phyloP scores from a whole-genome alignment of 306 rosid genomes.

The Oxytropis ochrocephala region DNA sequence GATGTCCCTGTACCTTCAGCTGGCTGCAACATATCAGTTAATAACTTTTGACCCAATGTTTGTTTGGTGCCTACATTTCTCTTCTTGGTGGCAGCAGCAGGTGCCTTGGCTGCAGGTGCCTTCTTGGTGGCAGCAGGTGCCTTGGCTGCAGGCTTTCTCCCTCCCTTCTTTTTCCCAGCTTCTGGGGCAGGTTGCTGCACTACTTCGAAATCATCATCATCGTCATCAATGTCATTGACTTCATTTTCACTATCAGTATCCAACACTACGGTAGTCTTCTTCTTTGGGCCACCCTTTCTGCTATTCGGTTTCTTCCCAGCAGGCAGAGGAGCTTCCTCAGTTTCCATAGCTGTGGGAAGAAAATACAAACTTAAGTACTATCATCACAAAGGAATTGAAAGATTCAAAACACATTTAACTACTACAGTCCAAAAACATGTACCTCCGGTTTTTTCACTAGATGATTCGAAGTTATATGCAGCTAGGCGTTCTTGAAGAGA shows the following conservation, averaged over 20 bases:
- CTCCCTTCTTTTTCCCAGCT: slow-evolving; percentile 43
- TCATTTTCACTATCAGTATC: slow-evolving; percentile 37
- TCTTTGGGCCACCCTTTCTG: slow-evolving; percentile 45
- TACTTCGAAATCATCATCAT: slow-evolving; percentile 32
- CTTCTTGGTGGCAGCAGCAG: slow-evolving; percentile 37
- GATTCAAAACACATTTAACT: neutral
- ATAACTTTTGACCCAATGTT: slow-evolving; percentile 51
- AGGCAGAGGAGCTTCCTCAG: slow-evolving; percentile 43
- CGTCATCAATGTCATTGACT: neutral
- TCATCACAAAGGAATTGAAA: neutral
- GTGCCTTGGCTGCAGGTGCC: slow-evolving; percentile 41
- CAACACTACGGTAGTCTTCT: slow-evolving; percentile 35
- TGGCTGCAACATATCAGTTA: slow-evolving; percentile 61
- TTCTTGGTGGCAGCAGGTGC: slow-evolving; percentile 32
- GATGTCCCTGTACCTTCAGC: slow-evolving; percentile 44
- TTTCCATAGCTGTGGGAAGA: slow-evolving; percentile 37
- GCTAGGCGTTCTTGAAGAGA: slow-evolving; percentile 92
- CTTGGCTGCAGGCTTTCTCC: slow-evolving; percentile 57
- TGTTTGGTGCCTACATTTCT: slow-evolving; percentile 40
- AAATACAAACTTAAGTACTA: neutral
- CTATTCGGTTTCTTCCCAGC: slow-evolving; percentile 39
- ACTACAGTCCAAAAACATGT: neutral
- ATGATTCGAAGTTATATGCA: slow-evolving; percentile 71
- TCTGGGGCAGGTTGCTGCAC: slow-evolving; percentile 27
- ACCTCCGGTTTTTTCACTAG: slow-evolving; percentile 66